A percentile compares a stretch with the other conserved stretches of the same genome.
Evolutionary conservation across 371 early-diverging fungal species (phyloP).

Genomic region (Phascolomyces articulosus): DNA sequence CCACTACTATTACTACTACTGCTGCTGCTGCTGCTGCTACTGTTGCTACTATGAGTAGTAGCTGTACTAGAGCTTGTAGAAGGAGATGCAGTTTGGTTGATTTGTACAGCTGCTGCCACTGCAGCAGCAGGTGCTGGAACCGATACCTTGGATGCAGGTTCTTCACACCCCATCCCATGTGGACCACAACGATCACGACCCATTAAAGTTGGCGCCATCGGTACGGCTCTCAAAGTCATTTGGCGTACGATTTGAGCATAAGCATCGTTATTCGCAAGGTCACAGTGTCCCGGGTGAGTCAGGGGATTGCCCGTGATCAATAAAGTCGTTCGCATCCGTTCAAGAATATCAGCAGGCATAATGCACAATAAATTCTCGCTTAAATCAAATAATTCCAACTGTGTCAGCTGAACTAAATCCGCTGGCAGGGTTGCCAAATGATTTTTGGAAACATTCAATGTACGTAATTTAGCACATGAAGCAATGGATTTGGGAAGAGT

Average conservation of each 20-base stretch:
- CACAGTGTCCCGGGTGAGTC: conserved; percentile 54
- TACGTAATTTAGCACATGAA: conserved; percentile 39
- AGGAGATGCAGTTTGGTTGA: conserved; percentile 15
- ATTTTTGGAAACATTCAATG: conserved; percentile 59
- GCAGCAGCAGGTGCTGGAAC: conserved; percentile 1
- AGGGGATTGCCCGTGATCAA: conserved; percentile 68
- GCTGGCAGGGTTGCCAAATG: conserved; percentile 62
- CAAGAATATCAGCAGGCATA: conserved; percentile 62
- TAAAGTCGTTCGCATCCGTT: conserved; percentile 58
- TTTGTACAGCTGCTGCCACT: background rate
- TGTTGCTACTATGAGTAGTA: background rate
- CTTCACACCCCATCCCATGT: conserved; percentile 39
- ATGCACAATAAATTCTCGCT: conserved; percentile 65
- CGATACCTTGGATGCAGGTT: conserved; percentile 4
- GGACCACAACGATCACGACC: conserved; percentile 40
- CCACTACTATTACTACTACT: background rate
- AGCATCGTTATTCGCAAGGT: conserved; percentile 37
- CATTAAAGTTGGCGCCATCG: conserved; percentile 25
- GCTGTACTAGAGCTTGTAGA: conserved; percentile 13
- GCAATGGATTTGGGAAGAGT: conserved; percentile 64
- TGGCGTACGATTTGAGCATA: conserved; percentile 51
- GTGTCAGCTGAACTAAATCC: conserved; percentile 52
- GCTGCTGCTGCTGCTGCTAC: background rate
- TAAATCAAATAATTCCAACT: conserved; percentile 62
- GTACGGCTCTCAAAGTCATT: conserved; percentile 54